A percentile compares a stretch with the other conserved stretches of the same genome.
These are phyloP conservation scores for Xanthoconium stramineum DNA, from an alignment of 768 basidiomycete species.

Conservation along the genomic window DNA sequence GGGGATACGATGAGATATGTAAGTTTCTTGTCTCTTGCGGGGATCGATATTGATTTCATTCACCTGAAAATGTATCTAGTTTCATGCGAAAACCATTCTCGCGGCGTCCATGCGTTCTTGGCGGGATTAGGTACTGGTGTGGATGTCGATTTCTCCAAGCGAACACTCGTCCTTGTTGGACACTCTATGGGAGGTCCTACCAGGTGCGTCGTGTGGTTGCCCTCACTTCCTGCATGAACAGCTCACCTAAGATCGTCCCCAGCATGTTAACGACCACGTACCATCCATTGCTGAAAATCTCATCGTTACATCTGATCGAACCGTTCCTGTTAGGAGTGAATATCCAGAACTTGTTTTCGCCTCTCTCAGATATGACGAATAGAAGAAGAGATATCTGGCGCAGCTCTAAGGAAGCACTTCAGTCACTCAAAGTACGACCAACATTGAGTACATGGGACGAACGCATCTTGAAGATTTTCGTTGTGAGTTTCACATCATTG, in stretches of 20 bases:
- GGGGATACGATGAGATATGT: not conserved
- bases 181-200: constrained; percentile 1
- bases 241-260: too few relatives aligned
- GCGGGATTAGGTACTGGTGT: constrained; percentile 2
- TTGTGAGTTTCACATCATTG: not conserved
- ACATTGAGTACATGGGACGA: constrained; percentile 2
- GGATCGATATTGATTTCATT: not conserved
- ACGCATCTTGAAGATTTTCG: constrained; percentile 1
- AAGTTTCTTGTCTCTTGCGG: not conserved
- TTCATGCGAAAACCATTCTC: constrained; percentile 1
- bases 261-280: too few relatives aligned
- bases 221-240: not conserved
- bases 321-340: too few relatives aligned
- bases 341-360: too few relatives aligned
- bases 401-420: not conserved
- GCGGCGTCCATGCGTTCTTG: constrained; percentile 5
- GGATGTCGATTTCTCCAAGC: constrained; percentile 7
- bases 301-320: too few relatives aligned
- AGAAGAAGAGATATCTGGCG: constrained; percentile 1
- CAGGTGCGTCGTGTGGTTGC: not conserved
- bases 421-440: too few relatives aligned
- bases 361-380: too few relatives aligned
- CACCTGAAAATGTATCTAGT: not conserved
- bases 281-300: too few relatives aligned
- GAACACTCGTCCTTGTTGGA: not conserved